Percentiles rank a stretch among this genome's conserved stretches.
phyloP scores from a whole-genome alignment of 1,139 yeast genomes.

The Candida dubliniensis region DNA sequence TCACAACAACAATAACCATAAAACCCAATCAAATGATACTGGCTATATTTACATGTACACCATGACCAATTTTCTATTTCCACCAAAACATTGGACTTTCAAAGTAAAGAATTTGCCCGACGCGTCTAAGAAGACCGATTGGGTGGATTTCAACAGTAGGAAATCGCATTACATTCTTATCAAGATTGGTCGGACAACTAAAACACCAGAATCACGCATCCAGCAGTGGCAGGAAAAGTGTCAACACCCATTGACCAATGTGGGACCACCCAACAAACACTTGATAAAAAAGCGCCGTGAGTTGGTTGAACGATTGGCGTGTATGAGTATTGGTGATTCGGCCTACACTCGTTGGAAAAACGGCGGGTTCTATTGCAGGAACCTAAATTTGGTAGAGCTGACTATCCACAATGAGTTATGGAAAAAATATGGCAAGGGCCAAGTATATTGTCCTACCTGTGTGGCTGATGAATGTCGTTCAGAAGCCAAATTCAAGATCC shows the following conservation, averaged over 20 bases:
- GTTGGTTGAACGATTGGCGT: constrained; percentile 8
- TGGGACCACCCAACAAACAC: constrained; percentile 12
- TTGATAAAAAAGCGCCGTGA: constrained; percentile 7
- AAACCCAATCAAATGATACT: constrained; percentile 1
- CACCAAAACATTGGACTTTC: constrained; percentile 24
- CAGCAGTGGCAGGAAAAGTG: constrained; percentile 59
- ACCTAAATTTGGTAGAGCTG: constrained; percentile 39
- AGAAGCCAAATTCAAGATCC: constrained; percentile 32
- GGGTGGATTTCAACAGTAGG: constrained; percentile 41
- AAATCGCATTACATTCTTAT: constrained; percentile 41
- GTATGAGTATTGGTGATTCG: constrained; percentile 6
- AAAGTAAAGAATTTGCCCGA: constrained; percentile 36
- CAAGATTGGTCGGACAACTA: constrained; percentile 59
- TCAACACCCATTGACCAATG: constrained; percentile 33
- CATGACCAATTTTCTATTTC: constrained; percentile 24
- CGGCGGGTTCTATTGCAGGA: constrained; percentile 36
- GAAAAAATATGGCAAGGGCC: constrained; percentile 43
- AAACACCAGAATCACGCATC: constrained; percentile 41
- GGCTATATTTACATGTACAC: constrained; percentile 61
- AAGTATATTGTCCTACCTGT: constrained; percentile 44
- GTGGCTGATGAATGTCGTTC: constrained; percentile 4
- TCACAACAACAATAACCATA: too few species aligned
- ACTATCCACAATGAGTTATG: constrained; percentile 40
- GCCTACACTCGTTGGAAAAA: constrained; percentile 13
- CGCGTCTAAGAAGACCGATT: constrained; percentile 21